phyloP scores from a whole-genome alignment of 352 stramenopile species.

The Phytophthora palmivora region DNA sequence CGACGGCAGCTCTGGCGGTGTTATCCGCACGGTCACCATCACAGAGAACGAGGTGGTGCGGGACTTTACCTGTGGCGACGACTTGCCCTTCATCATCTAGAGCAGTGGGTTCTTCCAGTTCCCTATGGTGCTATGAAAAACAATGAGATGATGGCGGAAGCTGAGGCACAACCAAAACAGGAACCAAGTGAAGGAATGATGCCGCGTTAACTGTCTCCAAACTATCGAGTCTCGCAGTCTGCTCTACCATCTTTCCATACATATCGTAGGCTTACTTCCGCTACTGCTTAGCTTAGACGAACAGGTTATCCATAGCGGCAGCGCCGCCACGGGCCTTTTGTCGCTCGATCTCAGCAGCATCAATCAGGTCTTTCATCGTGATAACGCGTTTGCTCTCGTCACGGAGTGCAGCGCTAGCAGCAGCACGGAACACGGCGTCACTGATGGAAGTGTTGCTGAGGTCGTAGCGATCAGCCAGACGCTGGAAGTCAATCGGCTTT shows the following conservation, averaged over 20 bases:
- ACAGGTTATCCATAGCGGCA: conserved; percentile 82
- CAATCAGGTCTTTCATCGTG: conserved; percentile 81
- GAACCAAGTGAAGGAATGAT: conserved; percentile 34
- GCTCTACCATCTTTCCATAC: conserved; percentile 17
- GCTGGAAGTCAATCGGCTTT: conserved; percentile 67
- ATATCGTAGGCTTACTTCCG: conserved; percentile 9
- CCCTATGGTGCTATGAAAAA: not conserved
- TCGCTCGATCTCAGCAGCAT: conserved; percentile 77
- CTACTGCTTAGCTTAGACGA: conserved; percentile 58
- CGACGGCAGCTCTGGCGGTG: conserved; percentile 98
- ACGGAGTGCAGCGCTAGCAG: conserved; percentile 72
- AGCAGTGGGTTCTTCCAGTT: not conserved
- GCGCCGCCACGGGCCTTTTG: conserved; percentile 69
- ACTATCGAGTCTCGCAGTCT: conserved; percentile 19
- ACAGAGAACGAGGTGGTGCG: conserved; percentile 91
- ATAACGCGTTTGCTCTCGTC: conserved; percentile 68
- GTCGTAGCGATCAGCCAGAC: conserved; percentile 77
- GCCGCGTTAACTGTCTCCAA: conserved; percentile 24
- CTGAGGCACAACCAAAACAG: not conserved
- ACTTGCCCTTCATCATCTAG: conserved; percentile 91
- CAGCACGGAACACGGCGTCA: conserved; percentile 84
- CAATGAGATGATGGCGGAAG: not conserved
- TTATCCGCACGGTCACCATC: conserved; percentile 97
- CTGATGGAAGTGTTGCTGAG: conserved; percentile 81
- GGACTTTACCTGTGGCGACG: conserved; percentile 93